Evolutionary conservation across 208 protist genomes (phyloP).

Genomic region (Porcisia deanei): DNA sequence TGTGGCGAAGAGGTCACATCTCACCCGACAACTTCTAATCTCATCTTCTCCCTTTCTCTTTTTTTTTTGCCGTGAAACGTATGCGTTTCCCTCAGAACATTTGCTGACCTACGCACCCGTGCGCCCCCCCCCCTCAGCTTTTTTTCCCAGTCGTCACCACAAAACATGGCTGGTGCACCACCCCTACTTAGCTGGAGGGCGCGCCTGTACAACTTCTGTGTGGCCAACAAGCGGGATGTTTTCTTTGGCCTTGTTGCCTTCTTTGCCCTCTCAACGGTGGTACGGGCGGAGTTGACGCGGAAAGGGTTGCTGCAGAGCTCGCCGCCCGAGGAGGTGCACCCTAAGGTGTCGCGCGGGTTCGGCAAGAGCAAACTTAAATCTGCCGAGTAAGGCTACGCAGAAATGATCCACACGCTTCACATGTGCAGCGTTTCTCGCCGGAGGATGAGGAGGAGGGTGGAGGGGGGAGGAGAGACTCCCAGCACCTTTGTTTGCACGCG

Average conservation of each 20-base stretch:
- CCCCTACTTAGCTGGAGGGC: constrained; percentile 26
- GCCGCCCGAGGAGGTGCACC: constrained; percentile 25
- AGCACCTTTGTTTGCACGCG: no score
- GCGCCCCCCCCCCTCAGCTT: not conserved
- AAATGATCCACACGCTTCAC: not conserved
- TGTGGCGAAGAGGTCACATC: no score
- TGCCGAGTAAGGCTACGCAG: constrained; percentile 2
- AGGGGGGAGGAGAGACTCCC: no score
- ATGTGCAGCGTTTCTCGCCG: not conserved
- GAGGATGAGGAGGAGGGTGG: no score
- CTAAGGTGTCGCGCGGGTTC: constrained; percentile 51
- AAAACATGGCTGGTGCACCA: not conserved
- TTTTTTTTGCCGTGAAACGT: not conserved
- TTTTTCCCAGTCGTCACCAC: not conserved
- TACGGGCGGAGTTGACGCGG: constrained; percentile 52
- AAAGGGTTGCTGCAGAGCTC: constrained; percentile 46
- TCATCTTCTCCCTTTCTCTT: not conserved
- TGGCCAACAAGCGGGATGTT: constrained; percentile 48
- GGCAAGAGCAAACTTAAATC: constrained; percentile 33
- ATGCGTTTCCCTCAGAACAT: not conserved
- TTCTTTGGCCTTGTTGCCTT: constrained; percentile 66
- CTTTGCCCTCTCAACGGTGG: constrained; percentile 47
- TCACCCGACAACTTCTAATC: not conserved
- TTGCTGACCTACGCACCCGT: not conserved
- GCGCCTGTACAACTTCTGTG: constrained; percentile 30